phyloP scores from a whole-genome alignment of 306 rosid genomes.

The Lablab purpureus region DNA sequence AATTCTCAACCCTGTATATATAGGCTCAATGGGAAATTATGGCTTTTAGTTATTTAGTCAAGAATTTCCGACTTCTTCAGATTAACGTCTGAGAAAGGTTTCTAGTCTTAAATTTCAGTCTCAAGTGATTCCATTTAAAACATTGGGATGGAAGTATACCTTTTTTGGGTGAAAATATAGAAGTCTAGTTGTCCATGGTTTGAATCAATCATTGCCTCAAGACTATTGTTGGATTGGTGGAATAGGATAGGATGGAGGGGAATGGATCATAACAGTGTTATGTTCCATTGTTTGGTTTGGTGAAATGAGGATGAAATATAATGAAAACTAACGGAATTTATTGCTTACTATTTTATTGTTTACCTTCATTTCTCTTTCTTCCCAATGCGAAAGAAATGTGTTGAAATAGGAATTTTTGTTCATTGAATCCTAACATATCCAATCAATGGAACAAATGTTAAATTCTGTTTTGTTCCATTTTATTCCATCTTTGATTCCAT shows the following conservation, averaged over 20 bases:
- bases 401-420: neutral
- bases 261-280: neutral
- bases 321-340: neutral
- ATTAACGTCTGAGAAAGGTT: conserved; percentile 17
- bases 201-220: neutral
- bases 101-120: conserved; percentile 34
- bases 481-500: neutral
- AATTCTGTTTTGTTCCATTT: neutral
- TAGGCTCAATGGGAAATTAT: conserved; percentile 19
- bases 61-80: conserved; percentile 6
- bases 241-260: neutral
- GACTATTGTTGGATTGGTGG: neutral
- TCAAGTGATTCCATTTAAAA: conserved; percentile 29
- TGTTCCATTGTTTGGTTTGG: neutral
- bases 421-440: neutral
- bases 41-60: conserved; percentile 25
- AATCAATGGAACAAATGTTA: neutral
- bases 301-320: neutral
- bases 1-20: conserved; percentile 32
- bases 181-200: conserved; percentile 19
- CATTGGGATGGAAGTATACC: neutral
- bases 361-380: neutral
- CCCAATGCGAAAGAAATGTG: neutral
- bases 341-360: neutral
- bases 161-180: neutral